Conservation (phyloP, 306 rosid species). For the Quercus glauca region DNA sequence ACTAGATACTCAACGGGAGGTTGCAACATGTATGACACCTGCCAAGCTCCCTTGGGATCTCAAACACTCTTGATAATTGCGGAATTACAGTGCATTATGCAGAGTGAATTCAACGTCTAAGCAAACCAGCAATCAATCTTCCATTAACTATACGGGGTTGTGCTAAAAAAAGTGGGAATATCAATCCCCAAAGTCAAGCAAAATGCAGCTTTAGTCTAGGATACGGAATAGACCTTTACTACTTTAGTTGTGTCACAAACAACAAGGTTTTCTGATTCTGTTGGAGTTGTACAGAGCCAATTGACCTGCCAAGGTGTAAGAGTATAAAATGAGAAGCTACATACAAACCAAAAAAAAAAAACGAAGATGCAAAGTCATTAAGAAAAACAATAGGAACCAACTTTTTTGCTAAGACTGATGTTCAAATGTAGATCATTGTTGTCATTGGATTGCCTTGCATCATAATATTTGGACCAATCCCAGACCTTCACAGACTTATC, state of each 20-base stretch:
- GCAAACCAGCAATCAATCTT: not conserved
- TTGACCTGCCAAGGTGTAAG: constrained; percentile 63
- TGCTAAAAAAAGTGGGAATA: constrained; percentile 17
- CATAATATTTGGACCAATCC: constrained; percentile 61
- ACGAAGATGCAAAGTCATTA: not conserved
- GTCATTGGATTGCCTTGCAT: constrained; percentile 25
- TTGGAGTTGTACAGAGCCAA: constrained; percentile 76
- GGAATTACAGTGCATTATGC: constrained; percentile 9
- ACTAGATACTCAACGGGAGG: not conserved
- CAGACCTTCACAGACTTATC: constrained; percentile 81
- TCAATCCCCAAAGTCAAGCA: constrained; percentile 11
- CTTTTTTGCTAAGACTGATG: constrained; percentile 63
- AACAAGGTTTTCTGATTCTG: constrained; percentile 75
- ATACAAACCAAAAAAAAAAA: constrained; percentile 9
- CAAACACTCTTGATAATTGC: not conserved
- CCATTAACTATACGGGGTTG: constrained; percentile 7
- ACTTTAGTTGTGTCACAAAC: constrained; percentile 86
- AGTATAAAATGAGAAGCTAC: constrained; percentile 15
- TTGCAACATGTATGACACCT: not conserved
- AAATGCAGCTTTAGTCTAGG: constrained; percentile 34
- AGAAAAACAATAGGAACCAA: constrained; percentile 35
- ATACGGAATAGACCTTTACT: constrained; percentile 70
- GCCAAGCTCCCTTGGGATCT: not conserved
- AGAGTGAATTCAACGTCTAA: not conserved
- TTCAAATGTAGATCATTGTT: constrained; percentile 29